Conservation (phyloP, 768 basidiomycete genomes). For the Boletus reticuloceps region DNA sequence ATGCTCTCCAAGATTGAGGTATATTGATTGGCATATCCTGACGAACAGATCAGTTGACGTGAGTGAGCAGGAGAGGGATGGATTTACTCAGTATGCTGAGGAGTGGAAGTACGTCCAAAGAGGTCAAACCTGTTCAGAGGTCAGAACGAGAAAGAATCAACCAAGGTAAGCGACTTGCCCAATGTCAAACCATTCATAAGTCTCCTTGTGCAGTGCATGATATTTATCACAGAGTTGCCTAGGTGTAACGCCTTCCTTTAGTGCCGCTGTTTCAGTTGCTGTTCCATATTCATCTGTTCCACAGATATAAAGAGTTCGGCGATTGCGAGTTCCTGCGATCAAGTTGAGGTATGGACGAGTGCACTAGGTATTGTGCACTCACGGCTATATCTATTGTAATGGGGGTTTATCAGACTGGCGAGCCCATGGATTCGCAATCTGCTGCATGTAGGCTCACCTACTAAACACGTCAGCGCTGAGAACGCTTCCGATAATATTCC, state of each 20-base stretch:
- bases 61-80: background rate
- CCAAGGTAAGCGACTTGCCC: constrained; percentile 46
- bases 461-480: constrained; percentile 97
- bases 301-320: constrained; percentile 90
- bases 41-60: background rate
- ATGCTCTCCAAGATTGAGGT: constrained; percentile 77
- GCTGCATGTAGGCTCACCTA: constrained; percentile 51
- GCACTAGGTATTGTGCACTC: constrained; percentile 22
- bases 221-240: constrained; percentile 89
- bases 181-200: constrained; percentile 98
- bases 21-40: constrained; percentile 91
- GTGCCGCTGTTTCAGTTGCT: constrained; percentile 95
- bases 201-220: constrained; percentile 80
- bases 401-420: background rate
- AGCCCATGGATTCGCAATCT: background rate
- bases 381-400: constrained; percentile 56
- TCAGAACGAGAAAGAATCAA: background rate
- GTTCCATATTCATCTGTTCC: constrained; percentile 99
- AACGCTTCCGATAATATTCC: constrained; percentile 93
- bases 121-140: constrained; percentile 72
- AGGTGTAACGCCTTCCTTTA: constrained; percentile 82
- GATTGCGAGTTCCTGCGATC: constrained; percentile 63
- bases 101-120: constrained; percentile 94
- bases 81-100: constrained; percentile 80
- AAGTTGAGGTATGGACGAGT: background rate